Percentiles rank a stretch among this genome's conserved stretches.
These are phyloP conservation scores for Syzygium oleosum DNA, from an alignment of 345 rosid species.

Conservation along the genomic window DNA sequence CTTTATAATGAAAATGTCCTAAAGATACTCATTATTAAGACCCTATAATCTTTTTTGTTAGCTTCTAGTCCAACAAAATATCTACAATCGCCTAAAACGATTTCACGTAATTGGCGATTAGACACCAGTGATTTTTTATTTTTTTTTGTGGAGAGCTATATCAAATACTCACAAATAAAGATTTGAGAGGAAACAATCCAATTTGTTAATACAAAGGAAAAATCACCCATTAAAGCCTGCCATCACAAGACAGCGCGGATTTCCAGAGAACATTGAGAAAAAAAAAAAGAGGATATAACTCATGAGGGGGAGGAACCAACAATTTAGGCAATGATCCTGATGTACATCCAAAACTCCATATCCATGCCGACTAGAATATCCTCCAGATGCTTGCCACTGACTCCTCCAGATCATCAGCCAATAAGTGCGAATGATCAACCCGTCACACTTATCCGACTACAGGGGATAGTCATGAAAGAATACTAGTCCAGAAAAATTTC, in stretches of 20 bases:
- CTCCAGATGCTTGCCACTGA: neutral
- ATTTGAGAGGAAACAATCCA: neutral
- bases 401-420: neutral
- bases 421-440: neutral
- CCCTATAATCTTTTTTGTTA: neutral
- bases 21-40: neutral
- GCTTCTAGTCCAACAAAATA: neutral
- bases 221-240: neutral
- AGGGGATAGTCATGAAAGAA: neutral
- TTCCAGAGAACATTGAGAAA: neutral
- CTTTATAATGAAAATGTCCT: neutral
- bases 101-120: neutral
- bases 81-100: neutral
- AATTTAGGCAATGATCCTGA: neutral
- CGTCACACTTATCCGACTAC: neutral
- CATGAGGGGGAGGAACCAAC: neutral
- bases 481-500: neutral
- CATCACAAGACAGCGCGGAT: neutral
- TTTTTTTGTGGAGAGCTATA: neutral
- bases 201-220: neutral
- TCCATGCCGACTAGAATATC: neutral
- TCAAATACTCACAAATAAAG: neutral
- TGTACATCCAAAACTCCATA: neutral
- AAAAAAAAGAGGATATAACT: neutral
- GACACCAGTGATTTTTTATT: neutral